Conservation (phyloP, 2,329 filamentous ascomycete genomes). For the Verticillium klebahnii region DNA sequence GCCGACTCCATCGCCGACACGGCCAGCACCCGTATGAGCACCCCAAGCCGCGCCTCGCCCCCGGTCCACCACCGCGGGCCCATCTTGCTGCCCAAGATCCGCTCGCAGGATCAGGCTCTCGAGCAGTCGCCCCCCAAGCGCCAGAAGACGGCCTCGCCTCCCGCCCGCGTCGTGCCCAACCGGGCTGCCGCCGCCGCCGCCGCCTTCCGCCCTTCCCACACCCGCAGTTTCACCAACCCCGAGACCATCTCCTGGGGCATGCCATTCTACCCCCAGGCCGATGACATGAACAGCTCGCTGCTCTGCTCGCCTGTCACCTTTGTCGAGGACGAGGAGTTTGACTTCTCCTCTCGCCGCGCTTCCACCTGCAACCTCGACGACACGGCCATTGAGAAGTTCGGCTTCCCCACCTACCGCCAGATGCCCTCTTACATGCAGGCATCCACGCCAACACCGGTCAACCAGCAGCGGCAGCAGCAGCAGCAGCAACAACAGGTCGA, state of each 20-base stretch:
- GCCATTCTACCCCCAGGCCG: conserved; percentile 25
- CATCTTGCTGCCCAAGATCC: conserved; percentile 78
- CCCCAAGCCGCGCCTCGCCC: conserved; percentile 59
- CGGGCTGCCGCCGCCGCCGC: conserved; percentile 4
- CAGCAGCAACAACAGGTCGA: conserved; percentile 18
- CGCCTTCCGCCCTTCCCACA: conserved; percentile 41
- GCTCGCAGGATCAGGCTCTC: conserved; percentile 75
- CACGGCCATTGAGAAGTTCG: conserved; percentile 62
- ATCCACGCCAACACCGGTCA: conserved; percentile 19
- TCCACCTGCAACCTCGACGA: conserved; percentile 67
- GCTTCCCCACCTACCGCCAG: conserved; percentile 80
- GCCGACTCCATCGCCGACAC: conserved; percentile 55
- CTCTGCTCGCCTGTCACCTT: conserved; percentile 63
- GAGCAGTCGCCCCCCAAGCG: conserved; percentile 50
- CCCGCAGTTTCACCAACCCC: conserved; percentile 57
- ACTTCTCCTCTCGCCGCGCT: conserved; percentile 48
- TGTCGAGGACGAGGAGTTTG: conserved; percentile 32
- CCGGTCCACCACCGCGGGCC: conserved; percentile 77
- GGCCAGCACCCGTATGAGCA: conserved; percentile 62
- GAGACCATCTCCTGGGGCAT: conserved; percentile 43
- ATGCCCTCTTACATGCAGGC: conserved; percentile 53
- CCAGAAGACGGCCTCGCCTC: conserved; percentile 46
- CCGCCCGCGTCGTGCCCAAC: conserved; percentile 26
- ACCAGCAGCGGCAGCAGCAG: background rate
- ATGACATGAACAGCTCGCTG: conserved; percentile 27